phyloP scores from a whole-genome alignment of 2,329 filamentous ascomycete species.

The Hypoxylon sp. region DNA sequence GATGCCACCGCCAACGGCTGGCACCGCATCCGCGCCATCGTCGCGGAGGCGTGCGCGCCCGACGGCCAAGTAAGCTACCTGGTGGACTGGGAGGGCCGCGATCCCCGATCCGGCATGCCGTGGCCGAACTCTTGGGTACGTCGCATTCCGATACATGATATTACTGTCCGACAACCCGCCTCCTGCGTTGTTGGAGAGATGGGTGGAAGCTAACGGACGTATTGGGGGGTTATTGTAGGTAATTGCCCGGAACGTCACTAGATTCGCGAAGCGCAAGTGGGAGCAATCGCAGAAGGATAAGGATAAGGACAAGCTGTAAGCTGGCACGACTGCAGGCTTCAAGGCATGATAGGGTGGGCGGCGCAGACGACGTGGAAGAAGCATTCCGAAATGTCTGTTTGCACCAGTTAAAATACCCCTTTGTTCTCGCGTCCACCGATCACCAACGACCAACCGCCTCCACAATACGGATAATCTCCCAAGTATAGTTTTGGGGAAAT shows the following conservation, averaged over 20 bases:
- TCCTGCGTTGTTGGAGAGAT: neutral
- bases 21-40: slow-evolving; percentile 43
- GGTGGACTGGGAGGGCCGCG: slow-evolving; percentile 47
- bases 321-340: neutral
- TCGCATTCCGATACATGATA: slow-evolving; percentile 5
- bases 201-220: slow-evolving; percentile 5
- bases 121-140: slow-evolving; percentile 48
- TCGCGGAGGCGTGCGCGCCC: slow-evolving; percentile 31
- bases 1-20: too few species aligned
- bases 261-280: slow-evolving; percentile 31
- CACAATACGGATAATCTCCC: neutral
- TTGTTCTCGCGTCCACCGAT: neutral
- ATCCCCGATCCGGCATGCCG: slow-evolving; percentile 41
- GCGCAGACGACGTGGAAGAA: slow-evolving; percentile 3
- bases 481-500: neutral
- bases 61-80: slow-evolving; percentile 38
- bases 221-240: slow-evolving; percentile 23
- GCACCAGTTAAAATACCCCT: neutral
- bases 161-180: neutral
- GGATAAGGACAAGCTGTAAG: neutral
- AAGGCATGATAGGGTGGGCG: neutral
- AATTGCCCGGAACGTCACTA: slow-evolving; percentile 30
- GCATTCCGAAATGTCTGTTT: neutral
- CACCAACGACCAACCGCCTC: neutral
- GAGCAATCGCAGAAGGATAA: slow-evolving; percentile 10